A percentile compares a stretch with the other conserved stretches of the same genome.
Conservation (phyloP, 352 stramenopile genomes). For the Phytopythium mirpurense region DNA sequence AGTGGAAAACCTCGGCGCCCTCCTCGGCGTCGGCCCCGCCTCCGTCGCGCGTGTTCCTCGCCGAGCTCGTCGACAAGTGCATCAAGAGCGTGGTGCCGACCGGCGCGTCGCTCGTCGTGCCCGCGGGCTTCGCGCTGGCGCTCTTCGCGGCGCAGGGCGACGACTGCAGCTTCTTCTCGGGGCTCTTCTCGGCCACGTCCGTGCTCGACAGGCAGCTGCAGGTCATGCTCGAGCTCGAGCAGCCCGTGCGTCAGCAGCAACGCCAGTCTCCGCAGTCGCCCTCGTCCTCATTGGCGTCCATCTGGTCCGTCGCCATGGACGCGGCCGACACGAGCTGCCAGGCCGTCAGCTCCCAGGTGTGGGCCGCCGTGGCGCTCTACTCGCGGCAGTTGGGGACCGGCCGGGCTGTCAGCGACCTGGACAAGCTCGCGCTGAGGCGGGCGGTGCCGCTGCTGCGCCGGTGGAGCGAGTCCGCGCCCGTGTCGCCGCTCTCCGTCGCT, state of each 20-base stretch:
- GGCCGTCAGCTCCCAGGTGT: conserved; percentile 36
- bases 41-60: conserved; percentile 39
- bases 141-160: conserved; percentile 41
- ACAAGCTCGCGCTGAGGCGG: conserved; percentile 40
- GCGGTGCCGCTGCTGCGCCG: conserved; percentile 48
- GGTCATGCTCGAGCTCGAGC: conserved; percentile 36
- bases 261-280: not conserved
- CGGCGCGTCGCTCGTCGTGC: conserved; percentile 49
- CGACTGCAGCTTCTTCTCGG: conserved; percentile 47
- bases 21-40: not conserved
- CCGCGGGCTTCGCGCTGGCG: conserved; percentile 69
- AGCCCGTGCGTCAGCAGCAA: conserved; percentile 3
- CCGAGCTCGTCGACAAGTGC: conserved; percentile 63
- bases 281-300: not conserved
- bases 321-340: not conserved
- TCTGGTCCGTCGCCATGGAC: conserved; percentile 4
- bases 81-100: conserved; percentile 56
- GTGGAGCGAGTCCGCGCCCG: conserved; percentile 34
- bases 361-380: conserved; percentile 53
- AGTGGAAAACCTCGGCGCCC: conserved; percentile 37
- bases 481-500: conserved; percentile 27
- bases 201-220: conserved; percentile 40
- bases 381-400: conserved; percentile 43
- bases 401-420: conserved; percentile 36
- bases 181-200: conserved; percentile 52